Evolutionary conservation across 2,329 filamentous ascomycete genomes (phyloP), one percentile per base, ranked within the genome.

Genomic region (Ceratocystis colombiana): DNA sequence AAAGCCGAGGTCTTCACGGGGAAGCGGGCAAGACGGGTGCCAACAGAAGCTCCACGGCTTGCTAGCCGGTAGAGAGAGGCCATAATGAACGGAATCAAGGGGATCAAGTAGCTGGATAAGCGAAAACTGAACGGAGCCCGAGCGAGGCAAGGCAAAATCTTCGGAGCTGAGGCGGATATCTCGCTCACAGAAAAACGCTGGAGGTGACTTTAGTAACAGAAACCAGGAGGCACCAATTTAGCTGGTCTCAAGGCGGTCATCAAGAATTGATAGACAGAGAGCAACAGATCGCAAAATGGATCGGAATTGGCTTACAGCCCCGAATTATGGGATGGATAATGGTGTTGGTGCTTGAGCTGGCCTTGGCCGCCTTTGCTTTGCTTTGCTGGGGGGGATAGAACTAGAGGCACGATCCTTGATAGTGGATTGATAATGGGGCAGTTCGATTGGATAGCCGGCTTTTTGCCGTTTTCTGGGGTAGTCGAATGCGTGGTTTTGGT

Each of bases 21-120:
- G 28, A 69, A 65, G 75, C 70, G 70, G 46, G 45, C 30, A 22
- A 69, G 65, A 74, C 70, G 70, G 73, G 70, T 44, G 71, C 62
- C 63, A 76, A 64, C 70, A 78, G 80, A 71, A 85, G 77, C 74
- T 81, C 85, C 72, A 88, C 78, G 72, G 81, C 85, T 82, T 76
- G 86, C 87, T 74, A 91, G 81, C 77, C 88, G 85, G 78, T 84
- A 84, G 74, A 91, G 79, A 72, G 85, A 81, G 76, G 87, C 82
- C 88, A 91, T 91, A 78, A 8, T 30, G 7, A 22, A 44, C n/a
- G 59, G 37, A 41, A 41, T 76, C 79, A 75, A 70, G 72, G 66
- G n/a, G 6, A 22, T 20, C 17, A 8, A 25, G 28, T 5, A 12
- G 41, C 37, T 20, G 5, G 41, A 70, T 68, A 69, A 45, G 67